Evolutionary conservation across 495 filamentous ascomycete genomes (phyloP), one percentile per base, ranked within the genome.

Genomic region (Cladorrhinum samala): DNA sequence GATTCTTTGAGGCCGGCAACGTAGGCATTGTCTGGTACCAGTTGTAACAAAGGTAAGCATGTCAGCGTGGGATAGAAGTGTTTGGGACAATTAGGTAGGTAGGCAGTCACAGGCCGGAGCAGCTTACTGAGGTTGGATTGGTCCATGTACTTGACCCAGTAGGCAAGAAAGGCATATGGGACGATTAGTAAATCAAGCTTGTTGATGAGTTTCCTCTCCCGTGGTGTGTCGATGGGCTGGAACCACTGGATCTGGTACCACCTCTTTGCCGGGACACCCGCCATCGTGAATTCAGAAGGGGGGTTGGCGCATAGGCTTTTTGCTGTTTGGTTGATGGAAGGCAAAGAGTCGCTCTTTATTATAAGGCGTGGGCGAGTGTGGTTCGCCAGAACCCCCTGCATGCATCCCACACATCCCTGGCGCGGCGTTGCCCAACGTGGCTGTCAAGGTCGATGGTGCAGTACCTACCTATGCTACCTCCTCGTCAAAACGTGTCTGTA

Each of bases 61-160:
- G 20, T 47, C 18, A 20, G 3, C 14, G 42, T 20, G 11, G 9
- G n/a, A n/a, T n/a, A n/a, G n/a, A 33, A n/a, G 13, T 30, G 9
- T 25, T 38, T 13, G 16, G 11, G 40, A 37, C 14, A 7, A 33
- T 9, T 49, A 14, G 8, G 8, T 49, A 4, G 46, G 19, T 37
- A 49, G 23, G 9, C 8, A 33, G 9, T 33, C 21, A 49, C 18
- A n/a, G 13, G 1, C 4, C 25, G 37, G 11, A 6, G 21, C 9
- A 1, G 50, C 54, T 40, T 13, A 63, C 60, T 67, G 36, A 68
- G 54, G 19, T 68, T 68, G 49, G 59, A 43, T 46, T 68, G 64
- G 53, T 78, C 73, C 20, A 78, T 64, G 49, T 75, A 73, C 55
- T 78, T 77, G 16, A 67, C 66, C 74, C 73, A 75, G 49, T 75